A percentile compares a stretch with the other conserved stretches of the same genome.
These are phyloP conservation scores for Acorus gramineus DNA, from an alignment of 106 monocot genomes.

Conservation along the genomic window DNA sequence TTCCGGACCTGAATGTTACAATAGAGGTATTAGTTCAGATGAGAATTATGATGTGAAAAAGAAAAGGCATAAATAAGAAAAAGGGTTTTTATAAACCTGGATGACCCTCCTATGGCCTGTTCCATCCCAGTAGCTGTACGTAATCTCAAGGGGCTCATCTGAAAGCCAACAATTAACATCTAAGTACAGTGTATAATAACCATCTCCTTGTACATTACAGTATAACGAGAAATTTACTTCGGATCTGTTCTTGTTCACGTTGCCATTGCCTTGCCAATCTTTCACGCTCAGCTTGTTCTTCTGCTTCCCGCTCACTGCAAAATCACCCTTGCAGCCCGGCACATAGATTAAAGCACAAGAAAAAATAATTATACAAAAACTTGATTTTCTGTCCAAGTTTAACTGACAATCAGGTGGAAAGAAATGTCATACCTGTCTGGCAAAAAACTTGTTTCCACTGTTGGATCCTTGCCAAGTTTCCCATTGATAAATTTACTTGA, in stretches of 20 bases:
- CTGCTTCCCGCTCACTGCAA: conserved; percentile 95
- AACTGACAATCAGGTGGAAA: neutral
- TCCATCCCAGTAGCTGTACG: conserved; percentile 99
- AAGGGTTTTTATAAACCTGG: conserved; percentile 30
- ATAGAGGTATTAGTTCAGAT: neutral
- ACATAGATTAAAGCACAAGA: conserved; percentile 28
- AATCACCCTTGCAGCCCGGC: conserved; percentile 55
- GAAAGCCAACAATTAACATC: conserved; percentile 9
- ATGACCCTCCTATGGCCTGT: conserved; percentile 85
- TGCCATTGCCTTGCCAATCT: conserved; percentile 73
- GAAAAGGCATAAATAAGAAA: neutral
- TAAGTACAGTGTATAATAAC: conserved; percentile 8
- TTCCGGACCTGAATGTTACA: conserved; percentile 55
- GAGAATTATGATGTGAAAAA: neutral
- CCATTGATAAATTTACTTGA: conserved; percentile 36
- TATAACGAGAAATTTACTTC: conserved; percentile 34
- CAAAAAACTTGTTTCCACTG: conserved; percentile 94
- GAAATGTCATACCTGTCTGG: conserved; percentile 72
- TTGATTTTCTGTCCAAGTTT: neutral
- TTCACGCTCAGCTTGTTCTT: conserved; percentile 96
- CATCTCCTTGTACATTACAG: neutral
- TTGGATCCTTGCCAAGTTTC: conserved; percentile 91
- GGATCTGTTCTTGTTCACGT: conserved; percentile 81
- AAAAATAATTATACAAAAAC: neutral
- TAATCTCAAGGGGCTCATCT: conserved; percentile 97